phyloP scores from a whole-genome alignment of 495 filamentous ascomycete genomes.

The Penicillium taxi region DNA sequence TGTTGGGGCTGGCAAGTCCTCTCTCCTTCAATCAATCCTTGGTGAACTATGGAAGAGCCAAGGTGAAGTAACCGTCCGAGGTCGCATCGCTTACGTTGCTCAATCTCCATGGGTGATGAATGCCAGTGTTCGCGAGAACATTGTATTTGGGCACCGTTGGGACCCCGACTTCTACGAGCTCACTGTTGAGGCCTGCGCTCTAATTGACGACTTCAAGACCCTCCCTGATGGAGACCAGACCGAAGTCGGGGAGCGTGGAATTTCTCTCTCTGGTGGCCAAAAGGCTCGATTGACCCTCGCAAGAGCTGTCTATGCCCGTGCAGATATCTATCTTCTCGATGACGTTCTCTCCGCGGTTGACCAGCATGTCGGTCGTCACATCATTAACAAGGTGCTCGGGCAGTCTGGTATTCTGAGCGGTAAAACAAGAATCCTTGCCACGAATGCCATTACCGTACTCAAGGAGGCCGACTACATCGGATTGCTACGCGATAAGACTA shows the following conservation, averaged over 20 bases:
- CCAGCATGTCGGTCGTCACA: slow-evolving; percentile 90
- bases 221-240: slow-evolving; percentile 96
- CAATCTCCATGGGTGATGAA: slow-evolving; percentile 98
- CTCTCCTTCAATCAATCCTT: slow-evolving; percentile 74
- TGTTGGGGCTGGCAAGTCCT: slow-evolving; percentile 91
- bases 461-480: slow-evolving; percentile 80
- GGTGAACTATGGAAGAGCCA: slow-evolving; percentile 87
- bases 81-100: slow-evolving; percentile 79
- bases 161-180: slow-evolving; percentile 92
- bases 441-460: slow-evolving; percentile 90
- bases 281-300: slow-evolving; percentile 94
- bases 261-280: slow-evolving; percentile 93
- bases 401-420: slow-evolving; percentile 69
- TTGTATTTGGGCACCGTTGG: slow-evolving; percentile 92
- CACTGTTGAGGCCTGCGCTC: slow-evolving; percentile 87
- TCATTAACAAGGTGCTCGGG: slow-evolving; percentile 90
- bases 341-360: slow-evolving; percentile 94
- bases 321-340: slow-evolving; percentile 94
- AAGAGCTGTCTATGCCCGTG: slow-evolving; percentile 90
- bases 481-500: slow-evolving; percentile 71
- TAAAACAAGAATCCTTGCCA: slow-evolving; percentile 91
- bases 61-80: slow-evolving; percentile 76
- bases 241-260: slow-evolving; percentile 93
- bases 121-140: slow-evolving; percentile 91
- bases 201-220: slow-evolving; percentile 83